Base-by-base conservation (phyloP, 73 alveolate species). In the Paramecium biaurelia region DNA sequence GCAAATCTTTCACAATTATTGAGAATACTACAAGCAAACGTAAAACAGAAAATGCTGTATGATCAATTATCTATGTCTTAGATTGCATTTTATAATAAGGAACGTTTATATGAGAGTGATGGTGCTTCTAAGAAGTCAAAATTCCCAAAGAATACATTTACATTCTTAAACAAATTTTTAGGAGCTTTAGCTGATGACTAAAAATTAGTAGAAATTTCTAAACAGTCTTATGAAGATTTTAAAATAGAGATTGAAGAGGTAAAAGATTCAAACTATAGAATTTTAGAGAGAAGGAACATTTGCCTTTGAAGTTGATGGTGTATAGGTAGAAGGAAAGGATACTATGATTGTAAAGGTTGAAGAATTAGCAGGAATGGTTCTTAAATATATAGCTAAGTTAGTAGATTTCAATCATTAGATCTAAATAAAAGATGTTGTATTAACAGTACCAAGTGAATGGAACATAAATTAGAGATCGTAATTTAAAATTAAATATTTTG, bases 1-100 rank as follows among this genome's bases (percentile, higher is more conserved):
- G 99, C 56, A 94, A 97, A 85, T 97, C 98, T 35, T 97, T 98
- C 85, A 93, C 93, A 47, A 98, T 98, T 76, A 95, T 98, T 26
- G 99, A 98, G 93, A 97, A 96, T 93, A 76, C 93, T 56, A 92
- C 97, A 47, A 88, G 99, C 11, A 95, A 97, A 86, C 95, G 99
- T 41, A 96, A 96, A 92, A 98, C 99, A 23, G 96, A 93, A 86
- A 88, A 92, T 28, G 96, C 97, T 53, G 89, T 97, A 63, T 70
- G 2, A 41, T 68, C 28, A n/a, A 21, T 57, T 5, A 63, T 70
- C 10, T 30, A 70, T 24, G 49, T 32, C 9, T 34, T 15, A 89
- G 94, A 87, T 93, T 34, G 76, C 98, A 8, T 95, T 96, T 42
- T 85, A 97, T 38, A 84, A 72, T 9, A 93, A 92, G 47, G 98